phyloP scores from a whole-genome alignment of 805 yeast genomes.

The Metschnikowia cubensis region DNA sequence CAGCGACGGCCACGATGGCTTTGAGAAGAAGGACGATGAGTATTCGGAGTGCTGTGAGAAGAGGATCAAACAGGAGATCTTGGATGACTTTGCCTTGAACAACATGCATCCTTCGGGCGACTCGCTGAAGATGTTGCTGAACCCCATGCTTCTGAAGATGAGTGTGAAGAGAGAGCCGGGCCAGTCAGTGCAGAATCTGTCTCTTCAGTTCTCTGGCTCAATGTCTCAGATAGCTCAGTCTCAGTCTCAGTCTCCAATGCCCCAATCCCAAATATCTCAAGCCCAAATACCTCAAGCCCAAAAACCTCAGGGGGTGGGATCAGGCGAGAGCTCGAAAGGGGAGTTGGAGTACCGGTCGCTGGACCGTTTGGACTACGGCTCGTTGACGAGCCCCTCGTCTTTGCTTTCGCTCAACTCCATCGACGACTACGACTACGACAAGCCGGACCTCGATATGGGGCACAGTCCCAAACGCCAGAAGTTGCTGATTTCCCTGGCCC shows the following conservation, averaged over 20 bases:
- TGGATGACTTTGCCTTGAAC: slow-evolving; percentile 36
- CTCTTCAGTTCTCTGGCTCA: too few relatives aligned
- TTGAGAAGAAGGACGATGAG: slow-evolving; percentile 13
- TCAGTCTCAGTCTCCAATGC: too few relatives aligned
- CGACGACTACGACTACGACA: slow-evolving; percentile 20
- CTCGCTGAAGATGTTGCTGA: too few relatives aligned
- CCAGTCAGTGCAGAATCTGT: too few relatives aligned
- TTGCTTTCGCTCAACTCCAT: slow-evolving; percentile 31
- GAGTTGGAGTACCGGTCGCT: background rate
- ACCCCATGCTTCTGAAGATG: background rate
- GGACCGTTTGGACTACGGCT: slow-evolving; percentile 8
- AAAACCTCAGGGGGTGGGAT: too few relatives aligned
- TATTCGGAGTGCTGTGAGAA: slow-evolving; percentile 11
- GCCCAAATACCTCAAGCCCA: too few relatives aligned
- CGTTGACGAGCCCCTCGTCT: slow-evolving; percentile 35
- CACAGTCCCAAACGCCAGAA: slow-evolving; percentile 17
- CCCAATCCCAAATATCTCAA: too few relatives aligned
- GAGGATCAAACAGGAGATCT: slow-evolving; percentile 37
- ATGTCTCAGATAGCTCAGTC: too few relatives aligned
- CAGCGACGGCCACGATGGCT: slow-evolving; percentile 16
- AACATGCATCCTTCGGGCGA: slow-evolving; percentile 22
- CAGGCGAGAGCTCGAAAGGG: too few relatives aligned
- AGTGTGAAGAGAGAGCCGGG: background rate
- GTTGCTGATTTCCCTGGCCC: slow-evolving; percentile 8
- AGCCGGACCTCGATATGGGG: slow-evolving; percentile 10